Evolutionary conservation across 2,329 filamentous ascomycete genomes (phyloP).

Genomic region (Pseudogymnoascus sp.): DNA sequence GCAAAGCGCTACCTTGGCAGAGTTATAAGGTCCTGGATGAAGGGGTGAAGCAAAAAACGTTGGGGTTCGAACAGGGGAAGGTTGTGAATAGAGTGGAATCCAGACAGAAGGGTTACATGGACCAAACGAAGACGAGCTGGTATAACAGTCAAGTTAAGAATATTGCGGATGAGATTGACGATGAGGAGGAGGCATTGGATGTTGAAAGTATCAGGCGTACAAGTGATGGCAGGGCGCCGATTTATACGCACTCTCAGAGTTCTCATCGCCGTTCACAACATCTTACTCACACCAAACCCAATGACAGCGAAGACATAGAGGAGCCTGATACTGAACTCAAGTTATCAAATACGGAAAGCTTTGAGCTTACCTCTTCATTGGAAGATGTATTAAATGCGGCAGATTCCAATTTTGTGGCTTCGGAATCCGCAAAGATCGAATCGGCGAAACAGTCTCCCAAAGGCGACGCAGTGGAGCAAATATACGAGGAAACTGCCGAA

Average conservation of each 20-base stretch:
- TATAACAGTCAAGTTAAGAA: constrained; percentile 65
- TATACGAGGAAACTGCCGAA: constrained; percentile 9
- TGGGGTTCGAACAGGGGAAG: constrained; percentile 55
- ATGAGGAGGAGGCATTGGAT: constrained; percentile 29
- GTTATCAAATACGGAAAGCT: constrained; percentile 15
- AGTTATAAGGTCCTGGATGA: constrained; percentile 79
- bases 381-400: constrained; percentile 27
- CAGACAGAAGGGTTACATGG: constrained; percentile 60
- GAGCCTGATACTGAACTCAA: neutral
- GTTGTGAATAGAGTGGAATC: constrained; percentile 60
- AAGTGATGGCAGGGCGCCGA: constrained; percentile 10
- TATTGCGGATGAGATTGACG: constrained; percentile 35
- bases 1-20: constrained; percentile 77
- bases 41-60: constrained; percentile 70
- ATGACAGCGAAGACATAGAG: neutral
- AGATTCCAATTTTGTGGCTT: neutral
- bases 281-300: neutral
- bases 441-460: neutral
- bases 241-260: neutral
- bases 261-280: neutral
- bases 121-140: constrained; percentile 76
- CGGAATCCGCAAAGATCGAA: neutral
- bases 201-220: neutral
- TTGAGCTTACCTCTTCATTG: constrained; percentile 28
- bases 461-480: neutral